Conservation (phyloP, 1,284 basidiomycete species). For the Malassezia yamatoensis region DNA sequence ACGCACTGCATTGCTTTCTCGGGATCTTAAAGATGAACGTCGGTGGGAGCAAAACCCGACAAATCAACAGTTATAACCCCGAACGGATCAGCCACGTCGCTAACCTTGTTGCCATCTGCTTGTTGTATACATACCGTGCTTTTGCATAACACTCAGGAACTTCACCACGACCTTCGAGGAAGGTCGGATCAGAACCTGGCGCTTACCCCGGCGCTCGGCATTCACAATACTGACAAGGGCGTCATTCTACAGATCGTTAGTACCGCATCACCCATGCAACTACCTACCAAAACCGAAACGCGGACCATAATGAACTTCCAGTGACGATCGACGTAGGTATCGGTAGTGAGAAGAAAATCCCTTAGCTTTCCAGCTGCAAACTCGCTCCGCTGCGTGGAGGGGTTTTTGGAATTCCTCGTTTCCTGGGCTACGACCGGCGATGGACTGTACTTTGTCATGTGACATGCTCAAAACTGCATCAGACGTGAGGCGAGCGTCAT, state of each 20-base stretch:
- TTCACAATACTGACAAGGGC: constrained; percentile 48
- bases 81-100: constrained; percentile 11
- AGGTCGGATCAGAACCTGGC: constrained; percentile 47
- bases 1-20: constrained; percentile 33
- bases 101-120: not conserved
- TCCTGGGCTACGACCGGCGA: not conserved
- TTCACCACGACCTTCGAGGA: constrained; percentile 48
- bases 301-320: constrained; percentile 43
- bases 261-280: not conserved
- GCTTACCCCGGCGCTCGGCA: constrained; percentile 48
- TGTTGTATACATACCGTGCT: constrained; percentile 42
- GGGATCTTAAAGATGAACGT: constrained; percentile 47
- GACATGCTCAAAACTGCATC: constrained; percentile 17
- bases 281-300: constrained; percentile 46
- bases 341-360: constrained; percentile 18
- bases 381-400: not conserved
- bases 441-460: constrained; percentile 13
- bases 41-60: constrained; percentile 28
- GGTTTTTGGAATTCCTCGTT: constrained; percentile 7
- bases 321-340: constrained; percentile 19
- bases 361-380: not conserved
- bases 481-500: not conserved
- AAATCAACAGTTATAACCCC: constrained; percentile 48
- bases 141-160: constrained; percentile 48
- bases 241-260: constrained; percentile 34